phyloP scores from a whole-genome alignment of 768 basidiomycete genomes.

The Chlorophyllum brunneum region DNA sequence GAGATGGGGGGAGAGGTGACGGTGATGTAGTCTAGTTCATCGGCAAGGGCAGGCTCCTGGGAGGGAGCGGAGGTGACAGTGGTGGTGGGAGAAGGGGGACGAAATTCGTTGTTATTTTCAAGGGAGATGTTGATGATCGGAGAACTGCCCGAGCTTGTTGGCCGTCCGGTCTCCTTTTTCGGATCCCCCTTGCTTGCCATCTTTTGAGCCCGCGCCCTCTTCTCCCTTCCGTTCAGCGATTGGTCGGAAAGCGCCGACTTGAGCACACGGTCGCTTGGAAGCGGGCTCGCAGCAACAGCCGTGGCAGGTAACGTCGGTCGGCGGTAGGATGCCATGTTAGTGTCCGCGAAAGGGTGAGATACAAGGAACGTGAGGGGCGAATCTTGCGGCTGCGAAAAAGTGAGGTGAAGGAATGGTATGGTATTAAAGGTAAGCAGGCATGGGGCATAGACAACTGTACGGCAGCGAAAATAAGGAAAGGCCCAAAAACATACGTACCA shows the following conservation, averaged over 20 bases:
- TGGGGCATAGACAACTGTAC: not conserved
- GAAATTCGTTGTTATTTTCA: constrained; percentile 21
- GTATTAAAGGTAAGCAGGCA: constrained; percentile 10
- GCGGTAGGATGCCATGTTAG: constrained; percentile 23
- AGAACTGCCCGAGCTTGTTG: constrained; percentile 31
- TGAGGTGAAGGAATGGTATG: constrained; percentile 15
- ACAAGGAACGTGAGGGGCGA: constrained; percentile 14
- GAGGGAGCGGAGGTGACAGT: constrained; percentile 24
- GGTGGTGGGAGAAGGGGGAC: constrained; percentile 21
- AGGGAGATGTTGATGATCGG: constrained; percentile 53
- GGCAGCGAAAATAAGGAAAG: constrained; percentile 12
- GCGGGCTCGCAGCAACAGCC: constrained; percentile 34
- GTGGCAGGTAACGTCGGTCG: constrained; percentile 28
- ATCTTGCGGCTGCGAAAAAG: constrained; percentile 5
- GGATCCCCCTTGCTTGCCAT: constrained; percentile 28
- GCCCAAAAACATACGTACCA: constrained; percentile 16
- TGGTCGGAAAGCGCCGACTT: constrained; percentile 50
- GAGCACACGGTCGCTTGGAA: constrained; percentile 38
- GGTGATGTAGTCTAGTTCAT: constrained; percentile 75
- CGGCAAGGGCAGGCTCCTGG: constrained; percentile 48
- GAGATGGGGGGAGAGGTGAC: constrained; percentile 28
- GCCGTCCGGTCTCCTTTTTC: constrained; percentile 28
- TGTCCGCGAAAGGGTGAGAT: constrained; percentile 12
- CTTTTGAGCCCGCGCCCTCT: constrained; percentile 27
- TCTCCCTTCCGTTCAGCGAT: constrained; percentile 30